Conservation (phyloP, 2,329 filamentous ascomycete species). For the Trichoderma sp. region DNA sequence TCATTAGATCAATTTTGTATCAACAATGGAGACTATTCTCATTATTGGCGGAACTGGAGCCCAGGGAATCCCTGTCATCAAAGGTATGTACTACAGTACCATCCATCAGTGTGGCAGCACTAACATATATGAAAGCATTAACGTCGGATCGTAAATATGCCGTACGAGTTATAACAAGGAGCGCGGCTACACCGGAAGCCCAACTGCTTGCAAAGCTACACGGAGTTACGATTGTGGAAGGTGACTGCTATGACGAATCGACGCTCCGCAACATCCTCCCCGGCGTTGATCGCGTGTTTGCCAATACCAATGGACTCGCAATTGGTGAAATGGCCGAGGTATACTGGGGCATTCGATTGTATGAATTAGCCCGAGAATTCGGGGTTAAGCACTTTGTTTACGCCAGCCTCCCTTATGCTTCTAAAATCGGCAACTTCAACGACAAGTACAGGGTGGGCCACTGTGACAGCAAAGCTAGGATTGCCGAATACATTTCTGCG, state of each 20-base stretch:
- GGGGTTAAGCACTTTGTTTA: background rate
- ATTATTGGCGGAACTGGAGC: background rate
- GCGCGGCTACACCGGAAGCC: background rate
- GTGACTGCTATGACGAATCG: background rate
- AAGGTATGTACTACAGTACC: background rate
- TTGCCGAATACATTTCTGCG: background rate
- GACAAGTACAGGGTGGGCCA: background rate
- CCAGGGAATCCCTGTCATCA: background rate
- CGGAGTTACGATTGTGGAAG: background rate
- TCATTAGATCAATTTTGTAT: no score
- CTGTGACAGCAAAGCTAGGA: background rate
- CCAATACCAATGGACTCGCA: background rate
- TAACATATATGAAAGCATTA: background rate
- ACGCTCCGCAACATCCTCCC: background rate
- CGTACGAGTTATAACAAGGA: background rate
- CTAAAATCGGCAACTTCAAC: background rate
- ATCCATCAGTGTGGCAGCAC: no score
- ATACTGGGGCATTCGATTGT: background rate
- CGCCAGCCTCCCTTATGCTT: background rate
- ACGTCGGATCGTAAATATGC: background rate
- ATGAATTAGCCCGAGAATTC: background rate
- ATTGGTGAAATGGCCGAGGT: background rate
- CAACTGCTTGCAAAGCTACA: background rate
- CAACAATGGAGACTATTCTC: background rate
- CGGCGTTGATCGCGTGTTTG: background rate